These are phyloP conservation scores for Mycena indigotica DNA, from an alignment of 768 basidiomycete genomes.

Conservation along the genomic window DNA sequence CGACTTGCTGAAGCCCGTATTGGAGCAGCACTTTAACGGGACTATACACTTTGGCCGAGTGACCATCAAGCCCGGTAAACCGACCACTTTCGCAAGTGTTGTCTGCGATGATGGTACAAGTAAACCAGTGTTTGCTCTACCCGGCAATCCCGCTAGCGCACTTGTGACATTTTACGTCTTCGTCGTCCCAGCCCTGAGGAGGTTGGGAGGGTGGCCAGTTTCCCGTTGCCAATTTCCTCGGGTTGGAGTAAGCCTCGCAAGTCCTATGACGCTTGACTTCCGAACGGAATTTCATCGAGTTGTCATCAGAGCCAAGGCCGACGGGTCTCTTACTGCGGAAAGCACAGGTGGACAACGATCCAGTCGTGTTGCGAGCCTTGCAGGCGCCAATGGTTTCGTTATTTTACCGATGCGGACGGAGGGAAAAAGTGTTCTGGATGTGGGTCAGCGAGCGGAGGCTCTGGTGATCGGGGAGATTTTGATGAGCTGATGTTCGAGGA, in stretches of 20 bases:
- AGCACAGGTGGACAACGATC: slow-evolving; percentile 90
- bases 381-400: slow-evolving; percentile 79
- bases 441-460: slow-evolving; percentile 59
- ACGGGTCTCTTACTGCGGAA: slow-evolving; percentile 57
- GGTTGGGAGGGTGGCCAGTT: slow-evolving; percentile 67
- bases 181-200: slow-evolving; percentile 77
- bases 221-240: slow-evolving; percentile 58
- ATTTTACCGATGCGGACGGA: slow-evolving; percentile 55
- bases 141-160: slow-evolving; percentile 88
- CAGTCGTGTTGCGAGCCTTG: slow-evolving; percentile 77
- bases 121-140: slow-evolving; percentile 81
- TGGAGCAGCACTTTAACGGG: slow-evolving; percentile 76
- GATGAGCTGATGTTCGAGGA: too few relatives aligned
- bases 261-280: slow-evolving; percentile 66
- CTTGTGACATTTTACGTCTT: slow-evolving; percentile 86
- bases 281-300: slow-evolving; percentile 87
- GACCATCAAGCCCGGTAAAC: slow-evolving; percentile 82
- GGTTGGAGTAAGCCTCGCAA: slow-evolving; percentile 62
- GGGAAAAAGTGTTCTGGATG: slow-evolving; percentile 40
- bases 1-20: slow-evolving; percentile 85
- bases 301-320: slow-evolving; percentile 45
- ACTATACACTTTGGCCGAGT: slow-evolving; percentile 87
- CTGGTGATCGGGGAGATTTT: slow-evolving; percentile 70
- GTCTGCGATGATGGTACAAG: slow-evolving; percentile 41
- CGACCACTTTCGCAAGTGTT: slow-evolving; percentile 86